phyloP scores from a whole-genome alignment of 2,329 filamentous ascomycete species.

The Diplodia intermedia region DNA sequence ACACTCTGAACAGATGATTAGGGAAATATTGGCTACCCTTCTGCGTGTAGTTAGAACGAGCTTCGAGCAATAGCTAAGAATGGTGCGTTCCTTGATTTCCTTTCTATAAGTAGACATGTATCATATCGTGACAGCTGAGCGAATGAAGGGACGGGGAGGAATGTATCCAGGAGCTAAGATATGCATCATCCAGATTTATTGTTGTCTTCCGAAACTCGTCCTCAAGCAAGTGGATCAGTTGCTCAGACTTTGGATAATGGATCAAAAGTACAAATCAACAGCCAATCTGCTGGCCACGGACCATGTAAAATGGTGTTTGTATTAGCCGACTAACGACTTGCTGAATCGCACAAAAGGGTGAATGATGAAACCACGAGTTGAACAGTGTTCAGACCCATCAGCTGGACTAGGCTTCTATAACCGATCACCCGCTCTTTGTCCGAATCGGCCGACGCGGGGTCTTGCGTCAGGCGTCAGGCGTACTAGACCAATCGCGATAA shows the following conservation, averaged over 20 bases:
- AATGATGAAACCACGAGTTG: neutral
- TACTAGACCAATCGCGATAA: conserved; percentile 16
- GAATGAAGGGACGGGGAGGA: too few species aligned
- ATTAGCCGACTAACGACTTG: neutral
- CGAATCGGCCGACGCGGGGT: neutral
- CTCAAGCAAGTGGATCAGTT: neutral
- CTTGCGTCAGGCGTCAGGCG: conserved; percentile 10
- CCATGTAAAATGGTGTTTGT: neutral
- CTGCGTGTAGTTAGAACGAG: too few species aligned
- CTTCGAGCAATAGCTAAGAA: too few species aligned
- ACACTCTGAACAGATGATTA: too few species aligned
- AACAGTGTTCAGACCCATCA: neutral
- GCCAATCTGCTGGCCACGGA: neutral
- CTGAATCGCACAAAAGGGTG: neutral
- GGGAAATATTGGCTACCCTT: too few species aligned
- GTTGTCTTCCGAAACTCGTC: neutral
- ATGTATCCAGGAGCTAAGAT: too few species aligned
- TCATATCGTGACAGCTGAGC: too few species aligned
- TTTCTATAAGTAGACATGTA: too few species aligned
- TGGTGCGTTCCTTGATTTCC: too few species aligned
- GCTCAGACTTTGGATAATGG: neutral
- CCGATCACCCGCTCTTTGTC: neutral
- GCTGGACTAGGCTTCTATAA: neutral
- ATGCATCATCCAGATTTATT: neutral
- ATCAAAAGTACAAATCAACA: neutral